Conservation (phyloP, 2,329 filamentous ascomycete species). For the Zymoseptoria passerinii region DNA sequence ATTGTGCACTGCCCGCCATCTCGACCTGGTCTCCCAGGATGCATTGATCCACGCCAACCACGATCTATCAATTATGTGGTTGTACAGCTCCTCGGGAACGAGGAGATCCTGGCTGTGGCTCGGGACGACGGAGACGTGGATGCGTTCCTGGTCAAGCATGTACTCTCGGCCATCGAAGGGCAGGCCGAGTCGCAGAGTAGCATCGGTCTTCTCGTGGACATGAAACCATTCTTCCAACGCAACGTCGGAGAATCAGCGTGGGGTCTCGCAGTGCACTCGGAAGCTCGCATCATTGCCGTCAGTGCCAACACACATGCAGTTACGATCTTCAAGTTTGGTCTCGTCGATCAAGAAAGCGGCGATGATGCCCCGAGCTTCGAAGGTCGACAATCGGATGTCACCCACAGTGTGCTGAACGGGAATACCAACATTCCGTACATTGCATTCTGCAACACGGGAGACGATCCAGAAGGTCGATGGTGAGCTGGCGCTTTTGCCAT, state of each 20-base stretch:
- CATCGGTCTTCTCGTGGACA: constrained; percentile 34
- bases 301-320: constrained; percentile 63
- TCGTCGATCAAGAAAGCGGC: constrained; percentile 32
- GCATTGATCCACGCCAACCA: constrained; percentile 32
- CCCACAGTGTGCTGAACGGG: constrained; percentile 24
- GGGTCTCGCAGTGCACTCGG: constrained; percentile 75
- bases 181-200: constrained; percentile 15
- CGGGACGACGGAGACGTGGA: constrained; percentile 51
- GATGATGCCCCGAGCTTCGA: constrained; percentile 2
- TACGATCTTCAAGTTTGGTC: constrained; percentile 51
- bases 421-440: constrained; percentile 49
- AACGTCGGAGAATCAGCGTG: constrained; percentile 76
- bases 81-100: constrained; percentile 37
- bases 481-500: neutral
- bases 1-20: constrained; percentile 34
- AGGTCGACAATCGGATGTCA: constrained; percentile 20
- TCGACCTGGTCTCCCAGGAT: constrained; percentile 22
- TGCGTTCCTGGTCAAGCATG: constrained; percentile 33
- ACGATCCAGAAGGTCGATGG: constrained; percentile 48
- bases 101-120: constrained; percentile 43
- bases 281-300: constrained; percentile 77
- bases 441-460: constrained; percentile 50
- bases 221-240: constrained; percentile 58
- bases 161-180: constrained; percentile 28
- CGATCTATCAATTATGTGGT: constrained; percentile 40